Conservation (phyloP, 2,329 filamentous ascomycete genomes). For the Cladosporium sp. region DNA sequence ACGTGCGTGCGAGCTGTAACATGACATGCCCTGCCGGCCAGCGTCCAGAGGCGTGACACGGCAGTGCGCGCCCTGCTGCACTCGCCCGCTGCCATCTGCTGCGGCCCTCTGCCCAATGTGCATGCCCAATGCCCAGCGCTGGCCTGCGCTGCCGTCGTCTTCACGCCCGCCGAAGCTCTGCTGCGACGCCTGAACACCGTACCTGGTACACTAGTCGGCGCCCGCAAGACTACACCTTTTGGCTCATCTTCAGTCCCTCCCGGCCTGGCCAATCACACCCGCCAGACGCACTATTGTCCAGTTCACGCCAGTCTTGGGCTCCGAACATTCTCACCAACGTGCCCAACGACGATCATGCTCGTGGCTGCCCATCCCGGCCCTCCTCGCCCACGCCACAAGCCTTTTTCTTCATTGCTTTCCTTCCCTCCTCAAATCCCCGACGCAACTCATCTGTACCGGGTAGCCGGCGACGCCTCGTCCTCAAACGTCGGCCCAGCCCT, state of each 20-base stretch:
- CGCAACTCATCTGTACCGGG: conserved; percentile 9
- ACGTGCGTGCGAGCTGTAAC: conserved; percentile 6
- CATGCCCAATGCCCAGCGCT: neutral
- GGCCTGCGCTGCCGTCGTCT: conserved; percentile 3
- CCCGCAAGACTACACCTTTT: conserved; percentile 12
- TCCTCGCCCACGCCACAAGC: conserved; percentile 1
- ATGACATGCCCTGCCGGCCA: neutral
- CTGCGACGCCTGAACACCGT: conserved; percentile 4
- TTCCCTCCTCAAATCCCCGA: neutral
- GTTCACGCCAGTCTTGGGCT: conserved; percentile 10
- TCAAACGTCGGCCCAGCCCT: conserved; percentile 12
- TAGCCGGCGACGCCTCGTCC: conserved; percentile 13
- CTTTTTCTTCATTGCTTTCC: conserved; percentile 9
- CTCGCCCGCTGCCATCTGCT: neutral
- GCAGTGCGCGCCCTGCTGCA: neutral
- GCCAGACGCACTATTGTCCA: neutral
- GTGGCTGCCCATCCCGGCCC: conserved; percentile 5
- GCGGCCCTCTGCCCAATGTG: conserved; percentile 6
- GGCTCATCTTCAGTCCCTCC: conserved; percentile 12
- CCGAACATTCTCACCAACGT: conserved; percentile 9
- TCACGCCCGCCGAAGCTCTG: conserved; percentile 2
- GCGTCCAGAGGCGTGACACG: neutral
- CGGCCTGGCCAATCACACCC: conserved; percentile 6
- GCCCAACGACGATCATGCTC: conserved; percentile 10
- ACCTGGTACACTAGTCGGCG: conserved; percentile 13